Percentiles rank a stretch among this genome's conserved stretches.
phyloP scores from a whole-genome alignment of 495 filamentous ascomycete genomes.

The Penicillium paradoxum region DNA sequence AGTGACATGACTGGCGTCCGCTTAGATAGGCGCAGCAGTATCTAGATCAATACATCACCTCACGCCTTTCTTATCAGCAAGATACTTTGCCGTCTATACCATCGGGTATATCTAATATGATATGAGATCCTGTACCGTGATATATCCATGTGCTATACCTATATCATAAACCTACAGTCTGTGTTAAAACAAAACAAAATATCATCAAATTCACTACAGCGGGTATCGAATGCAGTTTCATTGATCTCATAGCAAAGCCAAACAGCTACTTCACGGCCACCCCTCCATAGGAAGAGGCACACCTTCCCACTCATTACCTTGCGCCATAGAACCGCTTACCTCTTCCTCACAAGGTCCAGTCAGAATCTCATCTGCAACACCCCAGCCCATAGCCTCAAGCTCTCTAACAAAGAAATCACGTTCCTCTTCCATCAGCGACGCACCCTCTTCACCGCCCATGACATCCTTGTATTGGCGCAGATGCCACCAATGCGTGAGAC shows the following conservation, averaged over 20 bases:
- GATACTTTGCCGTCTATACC: too few species aligned
- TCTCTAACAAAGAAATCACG: constrained; percentile 87
- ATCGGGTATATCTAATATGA: too few species aligned
- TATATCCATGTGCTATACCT: too few species aligned
- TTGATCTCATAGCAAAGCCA: constrained; percentile 1
- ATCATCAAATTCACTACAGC: neutral
- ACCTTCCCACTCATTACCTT: constrained; percentile 47
- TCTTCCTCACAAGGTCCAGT: constrained; percentile 37
- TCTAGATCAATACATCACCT: too few species aligned
- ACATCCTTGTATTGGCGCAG: constrained; percentile 71
- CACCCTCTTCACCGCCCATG: constrained; percentile 64
- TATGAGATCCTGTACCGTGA: too few species aligned
- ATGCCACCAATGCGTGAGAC: constrained; percentile 90
- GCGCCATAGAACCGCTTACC: constrained; percentile 21
- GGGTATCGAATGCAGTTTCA: constrained; percentile 1
- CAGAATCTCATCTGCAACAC: constrained; percentile 34
- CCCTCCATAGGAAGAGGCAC: constrained; percentile 42
- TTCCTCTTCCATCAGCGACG: constrained; percentile 63
- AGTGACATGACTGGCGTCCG: too few species aligned
- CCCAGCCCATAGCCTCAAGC: constrained; percentile 75
- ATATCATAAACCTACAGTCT: too few species aligned
- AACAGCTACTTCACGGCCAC: constrained; percentile 21
- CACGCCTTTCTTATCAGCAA: too few species aligned
- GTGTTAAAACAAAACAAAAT: neutral
- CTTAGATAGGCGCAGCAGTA: too few species aligned